phyloP scores from a whole-genome alignment of 306 rosid genomes.

The Hippophae tibetana region DNA sequence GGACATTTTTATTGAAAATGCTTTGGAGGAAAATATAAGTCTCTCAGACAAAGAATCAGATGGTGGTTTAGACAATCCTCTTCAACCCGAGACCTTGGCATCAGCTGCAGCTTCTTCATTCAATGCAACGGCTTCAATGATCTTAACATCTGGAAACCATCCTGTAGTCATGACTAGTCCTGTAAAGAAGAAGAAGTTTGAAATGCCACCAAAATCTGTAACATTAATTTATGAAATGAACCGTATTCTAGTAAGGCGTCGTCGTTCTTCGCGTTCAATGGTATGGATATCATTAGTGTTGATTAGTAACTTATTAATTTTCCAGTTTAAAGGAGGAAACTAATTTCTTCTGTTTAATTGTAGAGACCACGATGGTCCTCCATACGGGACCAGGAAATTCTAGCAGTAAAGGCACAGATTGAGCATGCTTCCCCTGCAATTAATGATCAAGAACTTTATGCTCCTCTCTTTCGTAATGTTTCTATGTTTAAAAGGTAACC shows the following conservation, averaged over 20 bases:
- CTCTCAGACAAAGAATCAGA: conserved; percentile 19
- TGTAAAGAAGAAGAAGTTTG: conserved; percentile 49
- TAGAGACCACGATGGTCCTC: conserved; percentile 81
- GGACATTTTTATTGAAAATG: conserved; percentile 17
- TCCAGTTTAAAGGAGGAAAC: conserved; percentile 13
- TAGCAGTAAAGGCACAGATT: conserved; percentile 61
- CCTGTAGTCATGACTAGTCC: conserved; percentile 15
- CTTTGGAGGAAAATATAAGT: conserved; percentile 19
- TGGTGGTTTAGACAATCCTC: conserved; percentile 11
- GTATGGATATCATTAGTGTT: conserved; percentile 34
- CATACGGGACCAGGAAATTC: conserved; percentile 53
- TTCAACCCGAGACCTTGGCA: conserved; percentile 13
- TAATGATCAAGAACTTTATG: conserved; percentile 56
- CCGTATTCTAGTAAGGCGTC: conserved; percentile 41
- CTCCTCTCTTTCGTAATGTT: conserved; percentile 73
- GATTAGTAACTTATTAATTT: conserved; percentile 12
- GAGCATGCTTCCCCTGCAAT: conserved; percentile 43
- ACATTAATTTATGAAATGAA: conserved; percentile 71
- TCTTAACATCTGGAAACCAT: conserved; percentile 14
- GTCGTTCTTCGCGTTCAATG: conserved; percentile 52
- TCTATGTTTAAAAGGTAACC: conserved; percentile 74
- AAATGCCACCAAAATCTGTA: conserved; percentile 69
- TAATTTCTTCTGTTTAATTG: conserved; percentile 22
- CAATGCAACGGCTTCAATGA: conserved; percentile 20
- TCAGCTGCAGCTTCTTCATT: conserved; percentile 14